phyloP scores from a whole-genome alignment of 441 rosid genomes.

The Croton laevigatus region DNA sequence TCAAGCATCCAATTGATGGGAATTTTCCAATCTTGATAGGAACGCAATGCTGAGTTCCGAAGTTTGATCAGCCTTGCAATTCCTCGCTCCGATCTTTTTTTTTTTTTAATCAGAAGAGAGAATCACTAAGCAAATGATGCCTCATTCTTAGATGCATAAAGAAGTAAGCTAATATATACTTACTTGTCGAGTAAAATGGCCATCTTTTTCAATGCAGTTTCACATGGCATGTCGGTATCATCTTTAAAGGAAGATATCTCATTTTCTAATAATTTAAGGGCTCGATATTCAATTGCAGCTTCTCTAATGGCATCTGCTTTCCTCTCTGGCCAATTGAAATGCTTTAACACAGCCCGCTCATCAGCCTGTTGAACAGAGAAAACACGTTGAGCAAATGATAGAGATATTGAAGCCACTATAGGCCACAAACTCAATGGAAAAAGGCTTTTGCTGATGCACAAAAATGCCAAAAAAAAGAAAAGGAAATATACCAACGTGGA shows the following conservation, averaged over 20 bases:
- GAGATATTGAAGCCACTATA: not conserved
- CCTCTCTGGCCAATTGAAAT: slow-evolving; percentile 93
- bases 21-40: slow-evolving; percentile 65
- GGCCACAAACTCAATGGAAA: slow-evolving; percentile 3
- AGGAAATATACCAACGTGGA: slow-evolving; percentile 61
- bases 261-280: slow-evolving; percentile 59
- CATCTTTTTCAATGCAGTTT: slow-evolving; percentile 75
- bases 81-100: slow-evolving; percentile 60
- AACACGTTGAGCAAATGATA: not conserved
- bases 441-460: not conserved
- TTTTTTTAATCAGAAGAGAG: slow-evolving; percentile 24
- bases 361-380: slow-evolving; percentile 55
- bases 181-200: slow-evolving; percentile 78
- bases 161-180: slow-evolving; percentile 10
- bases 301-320: slow-evolving; percentile 91
- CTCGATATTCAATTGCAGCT: slow-evolving; percentile 84
- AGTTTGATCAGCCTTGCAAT: slow-evolving; percentile 57
- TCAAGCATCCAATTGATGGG: slow-evolving; percentile 94
- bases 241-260: slow-evolving; percentile 64
- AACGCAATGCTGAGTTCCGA: slow-evolving; percentile 50
- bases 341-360: slow-evolving; percentile 87
- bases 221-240: slow-evolving; percentile 48
- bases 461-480: not conserved
- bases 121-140: slow-evolving; percentile 17
- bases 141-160: not conserved